Percentiles rank a stretch among this genome's conserved stretches.
These are phyloP conservation scores for Lactifluus subvellereus DNA, from an alignment of 768 basidiomycete species.

Conservation along the genomic window DNA sequence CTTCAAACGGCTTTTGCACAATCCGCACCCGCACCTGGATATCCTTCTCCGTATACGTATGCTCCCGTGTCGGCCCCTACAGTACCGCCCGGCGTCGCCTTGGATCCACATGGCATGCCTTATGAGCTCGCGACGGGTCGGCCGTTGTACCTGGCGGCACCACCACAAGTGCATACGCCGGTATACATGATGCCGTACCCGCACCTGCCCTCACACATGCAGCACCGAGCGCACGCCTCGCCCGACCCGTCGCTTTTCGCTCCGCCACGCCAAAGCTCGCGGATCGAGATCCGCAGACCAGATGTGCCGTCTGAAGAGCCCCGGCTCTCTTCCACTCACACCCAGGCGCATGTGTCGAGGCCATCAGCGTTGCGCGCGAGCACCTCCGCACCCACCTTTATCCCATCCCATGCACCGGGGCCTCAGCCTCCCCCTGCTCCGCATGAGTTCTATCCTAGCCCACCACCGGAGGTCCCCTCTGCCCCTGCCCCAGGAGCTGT, in stretches of 20 bases:
- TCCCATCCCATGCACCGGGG: slow-evolving; percentile 6
- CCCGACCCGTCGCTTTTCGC: slow-evolving; percentile 69
- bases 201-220: slow-evolving; percentile 52
- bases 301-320: slow-evolving; percentile 26
- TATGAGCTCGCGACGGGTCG: slow-evolving; percentile 81
- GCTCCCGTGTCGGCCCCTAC: slow-evolving; percentile 35
- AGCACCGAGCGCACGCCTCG: slow-evolving; percentile 41
- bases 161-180: slow-evolving; percentile 30
- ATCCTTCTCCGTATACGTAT: slow-evolving; percentile 63
- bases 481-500: slow-evolving; percentile 34
- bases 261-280: slow-evolving; percentile 63
- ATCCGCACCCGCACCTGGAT: slow-evolving; percentile 48
- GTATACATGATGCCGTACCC: slow-evolving; percentile 56
- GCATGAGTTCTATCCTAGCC: slow-evolving; percentile 29
- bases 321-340: neutral
- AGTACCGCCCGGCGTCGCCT: slow-evolving; percentile 62
- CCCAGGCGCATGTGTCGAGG: slow-evolving; percentile 2
- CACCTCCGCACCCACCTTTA: slow-evolving; percentile 9
- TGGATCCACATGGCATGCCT: slow-evolving; percentile 72
- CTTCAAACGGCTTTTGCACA: slow-evolving; percentile 40
- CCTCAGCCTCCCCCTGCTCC: slow-evolving; percentile 9
- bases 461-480: slow-evolving; percentile 24
- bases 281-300: slow-evolving; percentile 70
- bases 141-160: slow-evolving; percentile 58
- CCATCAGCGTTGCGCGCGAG: slow-evolving; percentile 39